Evolutionary conservation across 163 green algal genomes (phyloP), one percentile per base, ranked within the genome.

Genomic region (Scenedesmus sp.): DNA sequence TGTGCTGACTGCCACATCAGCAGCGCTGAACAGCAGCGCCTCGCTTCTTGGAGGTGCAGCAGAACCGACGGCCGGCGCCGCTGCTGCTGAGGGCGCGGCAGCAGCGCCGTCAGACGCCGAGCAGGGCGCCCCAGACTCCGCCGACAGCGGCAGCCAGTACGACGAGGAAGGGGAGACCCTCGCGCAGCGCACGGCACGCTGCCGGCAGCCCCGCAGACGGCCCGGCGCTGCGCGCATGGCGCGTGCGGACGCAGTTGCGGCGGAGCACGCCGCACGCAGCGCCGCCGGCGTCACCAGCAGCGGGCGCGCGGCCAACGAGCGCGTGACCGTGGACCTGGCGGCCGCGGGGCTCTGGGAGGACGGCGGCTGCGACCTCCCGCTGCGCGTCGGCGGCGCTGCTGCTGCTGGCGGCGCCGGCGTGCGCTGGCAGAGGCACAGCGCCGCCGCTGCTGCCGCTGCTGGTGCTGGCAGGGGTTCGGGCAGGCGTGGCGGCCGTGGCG

Each of bases 261-360:
- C 83, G 22, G 83, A 89, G 1, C 22, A 46, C 4, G 83, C 83
- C 16, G 83, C 83, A 20, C 56, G 35, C 18, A 18, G 35, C 73
- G 83, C 83, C 9, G 83, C 83, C 30, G 30, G 43, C 30, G 49
- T 49, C 22, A 30, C 42, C 0, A 26, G 30, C 35, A 26, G 24
- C 46, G n/a, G 44, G 24, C 16, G 22, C 16, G 16, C 51, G 30
- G 73, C 53, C 26, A 43, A 42, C 4, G 46, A 44, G n/a, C 35
- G 80, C 13, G 76, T 61, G 37, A 85, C 73, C 6, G 56, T 37
- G 2, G 86, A 43, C 10, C 51, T 91, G 59, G 53, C 73, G 26
- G 86, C 86, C 61, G 86, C 86, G 18, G 86, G 85, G 0, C 65
- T 89, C 30, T 89, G 85, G 85, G 68, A 89, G n/a, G 85, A 83